These are phyloP conservation scores for Leptographium lundbergii DNA, from an alignment of 2,329 filamentous ascomycete species.

Conservation along the genomic window DNA sequence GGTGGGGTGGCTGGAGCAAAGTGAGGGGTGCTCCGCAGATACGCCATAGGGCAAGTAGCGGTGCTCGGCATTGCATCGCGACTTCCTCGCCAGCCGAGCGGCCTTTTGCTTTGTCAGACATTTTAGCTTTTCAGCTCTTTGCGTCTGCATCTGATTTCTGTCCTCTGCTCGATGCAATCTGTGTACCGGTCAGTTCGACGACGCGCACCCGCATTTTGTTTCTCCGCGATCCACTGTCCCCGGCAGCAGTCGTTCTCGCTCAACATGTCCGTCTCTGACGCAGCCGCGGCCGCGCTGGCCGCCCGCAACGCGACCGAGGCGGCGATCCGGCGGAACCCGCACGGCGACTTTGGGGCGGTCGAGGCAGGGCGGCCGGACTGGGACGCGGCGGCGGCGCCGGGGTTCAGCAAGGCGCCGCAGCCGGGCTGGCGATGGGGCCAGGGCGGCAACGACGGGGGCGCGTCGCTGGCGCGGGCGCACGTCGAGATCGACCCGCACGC, in stretches of 20 bases:
- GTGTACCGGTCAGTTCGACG: no score
- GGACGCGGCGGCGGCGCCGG: constrained; percentile 28
- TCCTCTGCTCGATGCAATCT: no score
- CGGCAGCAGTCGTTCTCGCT: neutral
- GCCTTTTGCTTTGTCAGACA: no score
- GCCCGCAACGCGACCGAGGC: constrained; percentile 9
- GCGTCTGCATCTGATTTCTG: no score
- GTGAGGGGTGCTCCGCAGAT: no score
- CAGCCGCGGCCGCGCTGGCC: neutral
- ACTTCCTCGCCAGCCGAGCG: no score
- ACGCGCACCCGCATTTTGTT: no score
- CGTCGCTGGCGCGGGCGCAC: constrained; percentile 36
- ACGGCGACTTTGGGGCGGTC: constrained; percentile 63
- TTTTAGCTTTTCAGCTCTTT: no score
- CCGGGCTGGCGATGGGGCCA: constrained; percentile 54
- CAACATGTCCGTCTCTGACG: neutral
- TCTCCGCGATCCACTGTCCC: neutral
- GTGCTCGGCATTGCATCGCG: no score
- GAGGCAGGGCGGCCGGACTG: constrained; percentile 54
- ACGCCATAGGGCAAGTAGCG: no score
- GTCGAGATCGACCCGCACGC: constrained; percentile 72
- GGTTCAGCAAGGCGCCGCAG: constrained; percentile 48
- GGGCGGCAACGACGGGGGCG: constrained; percentile 43
- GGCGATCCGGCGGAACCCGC: constrained; percentile 47
- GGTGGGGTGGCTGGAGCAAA: no score